Percentiles rank a stretch among this genome's conserved stretches.
Conservation (phyloP, 306 rosid species). For the Ormosia emarginata region DNA sequence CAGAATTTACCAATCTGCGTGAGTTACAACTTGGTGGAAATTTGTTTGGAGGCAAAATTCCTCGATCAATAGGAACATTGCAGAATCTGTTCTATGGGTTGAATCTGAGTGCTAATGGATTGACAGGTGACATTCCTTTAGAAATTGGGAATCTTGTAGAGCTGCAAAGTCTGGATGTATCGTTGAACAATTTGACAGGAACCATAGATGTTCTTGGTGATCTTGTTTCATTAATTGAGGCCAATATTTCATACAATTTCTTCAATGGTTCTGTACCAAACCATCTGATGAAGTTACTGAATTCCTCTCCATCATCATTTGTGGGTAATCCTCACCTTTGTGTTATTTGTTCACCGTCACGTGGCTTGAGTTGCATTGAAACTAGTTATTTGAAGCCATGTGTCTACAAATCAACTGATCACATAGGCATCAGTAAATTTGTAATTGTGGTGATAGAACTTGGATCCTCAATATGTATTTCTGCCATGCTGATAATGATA, state of each 20-base stretch:
- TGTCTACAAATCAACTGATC: conserved; percentile 19
- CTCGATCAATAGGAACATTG: conserved; percentile 44
- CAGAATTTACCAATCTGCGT: conserved; percentile 30
- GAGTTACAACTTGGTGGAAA: conserved; percentile 61
- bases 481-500: conserved; percentile 4
- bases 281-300: conserved; percentile 16
- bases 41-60: conserved; percentile 48
- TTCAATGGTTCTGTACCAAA: conserved; percentile 47
- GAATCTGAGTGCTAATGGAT: conserved; percentile 51
- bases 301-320: conserved; percentile 36
- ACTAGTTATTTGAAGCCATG: conserved; percentile 35
- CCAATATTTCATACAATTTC: conserved; percentile 44
- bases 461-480: conserved; percentile 32
- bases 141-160: conserved; percentile 25
- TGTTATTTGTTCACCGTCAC: conserved; percentile 14
- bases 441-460: conserved; percentile 39
- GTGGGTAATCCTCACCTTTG: conserved; percentile 42
- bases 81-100: conserved; percentile 30
- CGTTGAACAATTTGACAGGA: conserved; percentile 53
- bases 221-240: conserved; percentile 26
- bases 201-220: conserved; percentile 17
- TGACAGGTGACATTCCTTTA: conserved; percentile 45
- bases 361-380: conserved; percentile 20
- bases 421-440: conserved; percentile 16
- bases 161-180: conserved; percentile 38